phyloP scores from a whole-genome alignment of 257 asterid species.

The Asclepias syriaca region DNA sequence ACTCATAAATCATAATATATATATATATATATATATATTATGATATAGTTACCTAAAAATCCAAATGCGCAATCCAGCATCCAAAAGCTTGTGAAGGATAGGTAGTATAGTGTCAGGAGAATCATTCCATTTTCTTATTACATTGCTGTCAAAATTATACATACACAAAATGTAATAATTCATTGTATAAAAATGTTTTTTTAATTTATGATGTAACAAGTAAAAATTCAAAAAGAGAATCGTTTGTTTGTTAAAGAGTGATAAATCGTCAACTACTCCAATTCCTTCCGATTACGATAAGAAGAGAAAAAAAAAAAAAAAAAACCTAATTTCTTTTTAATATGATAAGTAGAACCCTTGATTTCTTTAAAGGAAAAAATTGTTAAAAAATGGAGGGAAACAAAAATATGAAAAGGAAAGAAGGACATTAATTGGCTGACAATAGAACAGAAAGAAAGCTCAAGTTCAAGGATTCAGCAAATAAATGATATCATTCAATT shows the following conservation, averaged over 20 bases:
- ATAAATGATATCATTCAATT: neutral
- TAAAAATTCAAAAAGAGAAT: no score
- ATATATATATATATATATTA: no score
- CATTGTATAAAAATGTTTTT: no score
- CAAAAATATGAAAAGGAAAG: neutral
- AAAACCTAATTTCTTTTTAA: no score
- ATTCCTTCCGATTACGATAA: no score
- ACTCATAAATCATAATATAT: no score
- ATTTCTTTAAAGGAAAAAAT: no score
- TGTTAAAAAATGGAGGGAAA: no score
- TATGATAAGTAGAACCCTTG: no score
- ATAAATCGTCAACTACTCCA: no score
- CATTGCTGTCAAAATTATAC: conserved; percentile 10
- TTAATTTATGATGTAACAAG: no score
- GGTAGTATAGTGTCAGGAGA: conserved; percentile 31
- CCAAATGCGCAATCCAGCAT: conserved; percentile 36
- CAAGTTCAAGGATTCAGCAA: conserved; percentile 1
- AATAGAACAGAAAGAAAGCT: conserved; percentile 2
- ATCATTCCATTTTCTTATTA: conserved; percentile 27
- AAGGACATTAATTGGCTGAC: neutral
- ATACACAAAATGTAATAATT: neutral
- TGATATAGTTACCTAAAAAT: conserved; percentile 29
- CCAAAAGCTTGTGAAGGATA: conserved; percentile 22
- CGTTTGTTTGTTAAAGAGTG: no score
- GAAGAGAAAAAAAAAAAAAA: neutral